Conservation (phyloP, 208 protist genomes). For the Herpetomonas samuelpessoai region DNA sequence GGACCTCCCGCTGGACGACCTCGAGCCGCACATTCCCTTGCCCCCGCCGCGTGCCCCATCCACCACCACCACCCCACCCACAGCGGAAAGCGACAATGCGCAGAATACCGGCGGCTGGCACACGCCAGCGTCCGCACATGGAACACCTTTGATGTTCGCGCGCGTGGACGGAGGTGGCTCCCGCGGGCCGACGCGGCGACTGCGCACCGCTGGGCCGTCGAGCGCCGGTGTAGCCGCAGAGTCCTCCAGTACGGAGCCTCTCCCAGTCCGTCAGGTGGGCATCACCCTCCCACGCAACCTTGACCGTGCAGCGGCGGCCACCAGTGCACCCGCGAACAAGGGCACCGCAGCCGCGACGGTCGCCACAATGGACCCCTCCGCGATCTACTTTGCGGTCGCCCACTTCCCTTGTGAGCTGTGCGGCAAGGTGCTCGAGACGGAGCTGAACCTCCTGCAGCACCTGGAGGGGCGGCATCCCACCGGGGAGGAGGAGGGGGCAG, state of each 20-base stretch:
- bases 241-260: not conserved
- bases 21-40: constrained; percentile 54
- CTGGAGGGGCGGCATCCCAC: constrained; percentile 51
- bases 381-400: constrained; percentile 26
- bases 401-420: constrained; percentile 88
- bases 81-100: no score
- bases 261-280: constrained; percentile 2
- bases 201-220: not conserved
- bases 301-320: constrained; percentile 2
- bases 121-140: no score
- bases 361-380: not conserved
- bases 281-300: constrained; percentile 29
- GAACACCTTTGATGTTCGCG: no score
- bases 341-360: not conserved
- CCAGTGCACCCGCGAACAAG: constrained; percentile 2
- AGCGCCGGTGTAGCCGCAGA: not conserved
- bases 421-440: constrained; percentile 36
- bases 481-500: not conserved
- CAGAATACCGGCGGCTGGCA: no score
- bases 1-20: constrained; percentile 57
- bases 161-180: not conserved
- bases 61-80: not conserved
- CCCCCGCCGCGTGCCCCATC: constrained; percentile 8
- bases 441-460: constrained; percentile 76
- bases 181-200: constrained; percentile 2